These are phyloP conservation scores for Paspalum vaginatum DNA, from an alignment of 176 grass and related monocot species.

Conservation along the genomic window DNA sequence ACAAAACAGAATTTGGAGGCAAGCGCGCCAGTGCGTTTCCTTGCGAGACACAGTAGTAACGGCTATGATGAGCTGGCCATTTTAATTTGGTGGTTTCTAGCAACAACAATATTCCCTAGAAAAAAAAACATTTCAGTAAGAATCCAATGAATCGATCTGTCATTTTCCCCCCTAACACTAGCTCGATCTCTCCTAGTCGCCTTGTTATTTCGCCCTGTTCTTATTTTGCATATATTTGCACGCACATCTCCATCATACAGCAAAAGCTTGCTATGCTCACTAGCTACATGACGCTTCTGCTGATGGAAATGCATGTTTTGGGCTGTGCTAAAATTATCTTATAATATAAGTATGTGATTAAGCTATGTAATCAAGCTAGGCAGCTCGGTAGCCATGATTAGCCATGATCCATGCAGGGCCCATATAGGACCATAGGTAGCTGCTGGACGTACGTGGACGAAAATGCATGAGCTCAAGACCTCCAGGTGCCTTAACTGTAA, in stretches of 20 bases:
- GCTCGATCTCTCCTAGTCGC: no score
- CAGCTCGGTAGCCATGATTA: conserved; percentile 5
- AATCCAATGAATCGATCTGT: background rate
- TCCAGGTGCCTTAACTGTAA: conserved; percentile 29
- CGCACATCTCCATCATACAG: conserved; percentile 18
- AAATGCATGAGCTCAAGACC: background rate
- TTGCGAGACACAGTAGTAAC: background rate
- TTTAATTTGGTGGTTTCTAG: background rate
- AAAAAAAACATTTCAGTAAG: background rate
- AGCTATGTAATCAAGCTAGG: background rate
- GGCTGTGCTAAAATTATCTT: conserved; percentile 9
- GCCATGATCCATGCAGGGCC: conserved; percentile 25
- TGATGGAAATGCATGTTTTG: background rate
- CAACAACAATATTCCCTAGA: background rate
- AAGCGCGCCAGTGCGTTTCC: background rate
- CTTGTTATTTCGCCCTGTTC: no score
- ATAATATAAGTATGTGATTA: background rate
- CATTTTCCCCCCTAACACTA: no score
- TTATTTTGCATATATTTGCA: background rate
- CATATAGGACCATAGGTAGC: conserved; percentile 7
- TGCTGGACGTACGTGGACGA: background rate
- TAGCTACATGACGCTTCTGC: background rate
- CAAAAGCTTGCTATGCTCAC: background rate
- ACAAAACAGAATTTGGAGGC: background rate
- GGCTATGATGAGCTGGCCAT: background rate